phyloP scores from a whole-genome alignment of 371 early-diverging fungal genomes.

The Phascolomyces articulosus region DNA sequence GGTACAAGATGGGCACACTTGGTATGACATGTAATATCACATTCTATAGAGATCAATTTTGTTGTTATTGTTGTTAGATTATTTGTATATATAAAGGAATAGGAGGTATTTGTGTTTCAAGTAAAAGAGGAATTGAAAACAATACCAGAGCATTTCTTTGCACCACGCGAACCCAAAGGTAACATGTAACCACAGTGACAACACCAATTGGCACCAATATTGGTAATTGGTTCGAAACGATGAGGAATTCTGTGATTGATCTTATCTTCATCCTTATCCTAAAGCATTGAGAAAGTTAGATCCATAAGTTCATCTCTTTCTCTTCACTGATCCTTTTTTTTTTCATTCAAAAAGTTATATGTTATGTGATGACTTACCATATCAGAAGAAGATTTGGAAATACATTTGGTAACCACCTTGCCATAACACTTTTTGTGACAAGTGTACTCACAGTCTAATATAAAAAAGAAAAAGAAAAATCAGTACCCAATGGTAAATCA shows the following conservation, averaged over 20 bases:
- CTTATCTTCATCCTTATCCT: conserved; percentile 69
- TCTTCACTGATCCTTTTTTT: background rate
- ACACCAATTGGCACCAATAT: conserved; percentile 92
- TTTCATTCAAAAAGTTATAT: background rate
- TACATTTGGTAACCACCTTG: conserved; percentile 91
- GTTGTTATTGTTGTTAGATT: background rate
- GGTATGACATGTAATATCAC: conserved; percentile 83
- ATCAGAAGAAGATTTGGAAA: conserved; percentile 68
- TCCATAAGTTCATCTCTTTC: background rate
- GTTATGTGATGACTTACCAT: conserved; percentile 20
- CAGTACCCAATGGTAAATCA: too few relatives aligned
- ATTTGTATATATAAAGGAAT: too few relatives aligned
- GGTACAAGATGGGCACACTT: conserved; percentile 91
- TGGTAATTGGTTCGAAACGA: conserved; percentile 83
- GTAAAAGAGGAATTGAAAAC: too few relatives aligned
- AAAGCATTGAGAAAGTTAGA: background rate
- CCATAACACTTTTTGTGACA: conserved; percentile 93
- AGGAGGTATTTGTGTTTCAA: background rate
- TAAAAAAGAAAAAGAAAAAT: too few relatives aligned
- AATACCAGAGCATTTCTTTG: conserved; percentile 67
- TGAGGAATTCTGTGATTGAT: conserved; percentile 94
- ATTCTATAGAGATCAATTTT: conserved; percentile 56
- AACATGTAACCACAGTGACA: conserved; percentile 98
- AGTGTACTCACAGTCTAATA: conserved; percentile 89
- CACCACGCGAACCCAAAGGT: conserved; percentile 76